phyloP scores from a whole-genome alignment of 306 rosid genomes.

The Cicer chorassanicum region DNA sequence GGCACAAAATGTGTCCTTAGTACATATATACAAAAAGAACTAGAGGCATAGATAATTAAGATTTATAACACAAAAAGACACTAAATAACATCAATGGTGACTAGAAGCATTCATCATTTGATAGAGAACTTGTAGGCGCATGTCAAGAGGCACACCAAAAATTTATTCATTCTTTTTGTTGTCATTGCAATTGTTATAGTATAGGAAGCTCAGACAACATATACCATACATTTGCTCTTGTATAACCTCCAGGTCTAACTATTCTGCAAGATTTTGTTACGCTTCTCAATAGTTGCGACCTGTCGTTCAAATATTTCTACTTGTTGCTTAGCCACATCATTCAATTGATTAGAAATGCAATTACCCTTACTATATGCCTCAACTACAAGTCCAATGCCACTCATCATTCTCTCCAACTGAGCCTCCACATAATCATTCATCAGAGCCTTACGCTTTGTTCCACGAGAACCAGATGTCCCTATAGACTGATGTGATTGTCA shows the following conservation, averaged over 20 bases:
- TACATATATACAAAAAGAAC: no score
- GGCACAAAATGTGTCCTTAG: no score
- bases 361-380: background rate
- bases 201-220: no score
- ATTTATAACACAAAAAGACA: no score
- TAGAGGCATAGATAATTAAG: no score
- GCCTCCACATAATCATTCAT: background rate
- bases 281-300: background rate
- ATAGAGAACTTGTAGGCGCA: no score
- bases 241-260: background rate
- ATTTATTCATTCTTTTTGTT: background rate
- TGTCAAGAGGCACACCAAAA: no score
- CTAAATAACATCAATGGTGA: no score
- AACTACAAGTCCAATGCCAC: background rate
- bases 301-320: no score
- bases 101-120: no score
- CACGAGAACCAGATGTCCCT: no score
- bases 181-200: background rate
- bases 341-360: background rate
- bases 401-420: background rate
- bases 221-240: background rate
- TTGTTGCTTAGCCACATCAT: background rate
- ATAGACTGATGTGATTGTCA: no score
- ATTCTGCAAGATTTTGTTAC: background rate
- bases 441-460: background rate